phyloP scores from a whole-genome alignment of 805 yeast genomes.

The Hanseniaspora nectarophila region DNA sequence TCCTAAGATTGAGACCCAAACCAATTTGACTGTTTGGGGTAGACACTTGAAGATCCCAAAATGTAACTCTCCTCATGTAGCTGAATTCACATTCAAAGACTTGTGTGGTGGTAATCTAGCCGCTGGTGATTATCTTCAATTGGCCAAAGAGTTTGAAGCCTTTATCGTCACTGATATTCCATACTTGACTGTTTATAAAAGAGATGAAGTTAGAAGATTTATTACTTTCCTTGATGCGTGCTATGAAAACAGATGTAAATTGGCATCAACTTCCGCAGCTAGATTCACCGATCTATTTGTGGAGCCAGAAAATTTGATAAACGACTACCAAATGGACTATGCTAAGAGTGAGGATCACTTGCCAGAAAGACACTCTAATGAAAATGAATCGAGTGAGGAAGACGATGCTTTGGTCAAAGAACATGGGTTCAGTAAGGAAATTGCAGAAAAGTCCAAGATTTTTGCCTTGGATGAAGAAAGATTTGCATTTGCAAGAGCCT shows the following conservation, averaged over 20 bases:
- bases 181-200: constrained; percentile 56
- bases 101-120: constrained; percentile 79
- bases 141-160: constrained; percentile 63
- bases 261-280: constrained; percentile 83
- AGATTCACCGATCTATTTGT: constrained; percentile 76
- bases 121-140: constrained; percentile 84
- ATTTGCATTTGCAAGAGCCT: constrained; percentile 92
- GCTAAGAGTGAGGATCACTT: constrained; percentile 22
- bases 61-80: constrained; percentile 67
- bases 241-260: constrained; percentile 76
- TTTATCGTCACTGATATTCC: constrained; percentile 92
- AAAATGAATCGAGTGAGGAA: constrained; percentile 26
- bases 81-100: constrained; percentile 77
- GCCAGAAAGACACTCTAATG: constrained; percentile 17
- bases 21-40: constrained; percentile 67
- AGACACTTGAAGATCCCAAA: constrained; percentile 63
- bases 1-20: constrained; percentile 17
- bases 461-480: constrained; percentile 89
- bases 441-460: constrained; percentile 59
- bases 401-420: constrained; percentile 54
- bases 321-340: constrained; percentile 27
- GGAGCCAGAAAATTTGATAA: constrained; percentile 52
- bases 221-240: constrained; percentile 93
- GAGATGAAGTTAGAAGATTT: constrained; percentile 81
- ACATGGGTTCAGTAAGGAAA: constrained; percentile 63